Percentiles rank a stretch among this genome's conserved stretches.
Conservation (phyloP, 352 stramenopile genomes). For the Hyaloperonospora brassicae region DNA sequence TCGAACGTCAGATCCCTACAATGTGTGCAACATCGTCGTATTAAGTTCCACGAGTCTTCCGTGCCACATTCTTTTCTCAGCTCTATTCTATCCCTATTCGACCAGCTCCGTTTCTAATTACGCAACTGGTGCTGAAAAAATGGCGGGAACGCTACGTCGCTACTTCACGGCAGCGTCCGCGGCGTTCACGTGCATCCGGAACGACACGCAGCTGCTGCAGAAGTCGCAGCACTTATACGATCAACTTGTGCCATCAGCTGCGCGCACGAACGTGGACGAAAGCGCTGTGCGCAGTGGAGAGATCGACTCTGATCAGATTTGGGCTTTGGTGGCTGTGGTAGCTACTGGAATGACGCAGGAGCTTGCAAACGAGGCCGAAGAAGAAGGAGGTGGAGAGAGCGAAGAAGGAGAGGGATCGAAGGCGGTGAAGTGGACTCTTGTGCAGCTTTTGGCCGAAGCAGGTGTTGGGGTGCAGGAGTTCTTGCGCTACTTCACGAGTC, state of each 20-base stretch:
- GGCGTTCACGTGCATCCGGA: constrained; percentile 17
- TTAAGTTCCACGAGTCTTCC: too few relatives aligned
- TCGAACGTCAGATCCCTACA: too few relatives aligned
- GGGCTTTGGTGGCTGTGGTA: constrained; percentile 40
- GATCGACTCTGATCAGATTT: constrained; percentile 28
- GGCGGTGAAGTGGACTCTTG: constrained; percentile 26
- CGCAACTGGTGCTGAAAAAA: constrained; percentile 13
- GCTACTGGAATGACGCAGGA: constrained; percentile 38
- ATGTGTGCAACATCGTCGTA: too few relatives aligned
- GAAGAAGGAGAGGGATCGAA: background rate
- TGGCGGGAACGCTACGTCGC: constrained; percentile 32
- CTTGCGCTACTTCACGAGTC: constrained; percentile 59
- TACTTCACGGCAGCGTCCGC: constrained; percentile 15
- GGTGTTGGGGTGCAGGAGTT: constrained; percentile 59
- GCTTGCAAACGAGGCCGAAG: constrained; percentile 24
- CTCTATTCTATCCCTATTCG: too few relatives aligned
- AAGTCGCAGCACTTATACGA: constrained; percentile 34
- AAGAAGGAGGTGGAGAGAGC: constrained; percentile 1
- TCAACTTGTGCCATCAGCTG: constrained; percentile 26
- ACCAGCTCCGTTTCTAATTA: background rate
- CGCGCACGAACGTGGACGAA: constrained; percentile 11
- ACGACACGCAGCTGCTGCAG: constrained; percentile 22
- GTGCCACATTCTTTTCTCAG: too few relatives aligned
- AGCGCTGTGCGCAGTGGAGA: constrained; percentile 19
- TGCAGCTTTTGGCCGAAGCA: constrained; percentile 37